Percentiles rank a stretch among this genome's conserved stretches.
phyloP scores from a whole-genome alignment of 139 green algal species.

The Dunaliella primolecta region DNA sequence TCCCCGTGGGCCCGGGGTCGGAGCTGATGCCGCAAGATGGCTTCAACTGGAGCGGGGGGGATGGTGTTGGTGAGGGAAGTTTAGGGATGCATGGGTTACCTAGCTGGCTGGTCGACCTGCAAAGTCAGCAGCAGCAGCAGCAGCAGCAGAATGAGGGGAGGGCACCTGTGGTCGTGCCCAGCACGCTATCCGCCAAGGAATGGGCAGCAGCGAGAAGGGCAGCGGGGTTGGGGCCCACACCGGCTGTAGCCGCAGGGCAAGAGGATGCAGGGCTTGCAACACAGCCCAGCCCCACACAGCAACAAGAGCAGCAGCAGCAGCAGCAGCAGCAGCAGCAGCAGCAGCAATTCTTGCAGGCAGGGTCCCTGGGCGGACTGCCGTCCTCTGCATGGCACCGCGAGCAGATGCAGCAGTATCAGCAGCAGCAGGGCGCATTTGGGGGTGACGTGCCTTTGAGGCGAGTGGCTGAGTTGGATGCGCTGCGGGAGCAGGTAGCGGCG shows the following conservation, averaged over 20 bases:
- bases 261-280: not conserved
- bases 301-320: not conserved
- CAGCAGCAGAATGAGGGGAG: too few species aligned
- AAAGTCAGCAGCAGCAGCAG: too few species aligned
- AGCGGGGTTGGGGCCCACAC: too few species aligned
- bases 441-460: not conserved
- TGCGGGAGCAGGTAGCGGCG: not conserved
- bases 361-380: not conserved
- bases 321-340: not conserved
- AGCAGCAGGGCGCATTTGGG: not conserved
- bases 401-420: not conserved
- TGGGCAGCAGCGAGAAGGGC: not conserved
- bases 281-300: not conserved
- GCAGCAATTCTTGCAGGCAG: not conserved
- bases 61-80: too few species aligned
- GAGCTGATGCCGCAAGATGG: too few species aligned
- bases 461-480: not conserved
- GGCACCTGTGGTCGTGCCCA: too few species aligned
- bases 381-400: not conserved
- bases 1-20: not conserved
- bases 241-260: too few species aligned
- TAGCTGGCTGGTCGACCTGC: not conserved
- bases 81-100: too few species aligned
- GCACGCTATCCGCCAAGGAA: too few species aligned
- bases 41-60: too few species aligned